phyloP scores from a whole-genome alignment of 2,329 filamentous ascomycete genomes.

The Hyphodiscus sp. region DNA sequence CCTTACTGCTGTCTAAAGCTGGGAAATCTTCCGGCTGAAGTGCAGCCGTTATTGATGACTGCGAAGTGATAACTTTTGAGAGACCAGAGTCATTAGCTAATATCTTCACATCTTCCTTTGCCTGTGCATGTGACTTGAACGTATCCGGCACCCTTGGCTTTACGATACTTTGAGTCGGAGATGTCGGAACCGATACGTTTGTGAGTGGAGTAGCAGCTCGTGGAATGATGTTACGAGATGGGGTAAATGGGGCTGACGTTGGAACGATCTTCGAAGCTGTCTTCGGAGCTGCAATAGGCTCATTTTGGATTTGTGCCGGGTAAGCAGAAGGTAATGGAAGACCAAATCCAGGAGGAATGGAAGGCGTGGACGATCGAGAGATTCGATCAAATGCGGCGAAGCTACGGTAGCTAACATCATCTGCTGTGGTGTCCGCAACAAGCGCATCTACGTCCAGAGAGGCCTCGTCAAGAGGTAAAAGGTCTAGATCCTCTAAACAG shows the following conservation, averaged over 20 bases:
- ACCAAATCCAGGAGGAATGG: constrained; percentile 40
- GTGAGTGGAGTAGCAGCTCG: constrained; percentile 24
- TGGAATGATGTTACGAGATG: constrained; percentile 20
- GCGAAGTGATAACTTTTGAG: constrained; percentile 38
- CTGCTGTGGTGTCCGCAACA: constrained; percentile 47
- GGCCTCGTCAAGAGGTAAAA: constrained; percentile 52
- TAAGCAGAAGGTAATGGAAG: constrained; percentile 33
- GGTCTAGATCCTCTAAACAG: constrained; percentile 54
- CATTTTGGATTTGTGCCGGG: constrained; percentile 27
- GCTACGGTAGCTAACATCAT: constrained; percentile 15
- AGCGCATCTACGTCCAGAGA: constrained; percentile 60
- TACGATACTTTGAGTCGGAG: constrained; percentile 7
- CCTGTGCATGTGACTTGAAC: constrained; percentile 20
- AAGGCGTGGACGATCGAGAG: constrained; percentile 32
- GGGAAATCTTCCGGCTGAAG: constrained; percentile 60
- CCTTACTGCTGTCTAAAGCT: constrained; percentile 40
- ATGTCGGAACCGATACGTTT: constrained; percentile 23
- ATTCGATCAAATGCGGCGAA: constrained; percentile 15
- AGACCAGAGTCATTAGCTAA: constrained; percentile 40
- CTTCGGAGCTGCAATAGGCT: constrained; percentile 22
- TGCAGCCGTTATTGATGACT: constrained; percentile 22
- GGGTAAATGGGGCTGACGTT: constrained; percentile 26
- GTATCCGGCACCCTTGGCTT: neutral
- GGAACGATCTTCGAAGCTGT: constrained; percentile 21
- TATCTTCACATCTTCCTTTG: constrained; percentile 40